Percentiles rank a stretch among this genome's conserved stretches.
Conservation (phyloP, 495 filamentous ascomycete genomes). For the Penicillium dipodomyicola region DNA sequence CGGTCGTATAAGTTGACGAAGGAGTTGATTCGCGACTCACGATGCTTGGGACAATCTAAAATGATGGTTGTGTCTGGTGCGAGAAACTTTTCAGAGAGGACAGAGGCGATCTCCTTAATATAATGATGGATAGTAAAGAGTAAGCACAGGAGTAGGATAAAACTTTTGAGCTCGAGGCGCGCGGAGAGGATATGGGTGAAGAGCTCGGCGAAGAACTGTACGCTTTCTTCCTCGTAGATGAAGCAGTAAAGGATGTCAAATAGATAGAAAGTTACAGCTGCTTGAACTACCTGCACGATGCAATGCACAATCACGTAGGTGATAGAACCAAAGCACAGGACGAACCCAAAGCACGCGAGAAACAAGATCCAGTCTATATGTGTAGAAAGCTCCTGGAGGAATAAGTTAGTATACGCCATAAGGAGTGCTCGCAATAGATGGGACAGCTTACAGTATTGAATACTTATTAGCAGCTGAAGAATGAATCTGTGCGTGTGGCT, state of each 20-base stretch:
- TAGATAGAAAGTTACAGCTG: background rate
- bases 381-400: background rate
- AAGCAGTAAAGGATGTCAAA: background rate
- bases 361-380: background rate
- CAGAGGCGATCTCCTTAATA: background rate
- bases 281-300: background rate
- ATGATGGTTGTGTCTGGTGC: background rate
- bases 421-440: background rate
- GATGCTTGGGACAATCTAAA: background rate
- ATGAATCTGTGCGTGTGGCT: background rate
- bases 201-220: background rate
- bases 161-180: background rate
- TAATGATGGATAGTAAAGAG: background rate
- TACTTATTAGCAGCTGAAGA: background rate
- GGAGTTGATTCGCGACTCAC: constrained; percentile 2
- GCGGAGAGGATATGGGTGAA: background rate
- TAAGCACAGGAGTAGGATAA: background rate
- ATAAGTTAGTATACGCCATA: background rate
- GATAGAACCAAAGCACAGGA: background rate
- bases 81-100: background rate
- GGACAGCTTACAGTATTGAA: background rate
- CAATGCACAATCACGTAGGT: background rate
- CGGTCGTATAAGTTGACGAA: background rate
- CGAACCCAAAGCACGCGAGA: background rate
- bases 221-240: background rate